A percentile compares a stretch with the other conserved stretches of the same genome.
phyloP scores from a whole-genome alignment of 2,329 filamentous ascomycete species.

The Rutstroemia sp. region DNA sequence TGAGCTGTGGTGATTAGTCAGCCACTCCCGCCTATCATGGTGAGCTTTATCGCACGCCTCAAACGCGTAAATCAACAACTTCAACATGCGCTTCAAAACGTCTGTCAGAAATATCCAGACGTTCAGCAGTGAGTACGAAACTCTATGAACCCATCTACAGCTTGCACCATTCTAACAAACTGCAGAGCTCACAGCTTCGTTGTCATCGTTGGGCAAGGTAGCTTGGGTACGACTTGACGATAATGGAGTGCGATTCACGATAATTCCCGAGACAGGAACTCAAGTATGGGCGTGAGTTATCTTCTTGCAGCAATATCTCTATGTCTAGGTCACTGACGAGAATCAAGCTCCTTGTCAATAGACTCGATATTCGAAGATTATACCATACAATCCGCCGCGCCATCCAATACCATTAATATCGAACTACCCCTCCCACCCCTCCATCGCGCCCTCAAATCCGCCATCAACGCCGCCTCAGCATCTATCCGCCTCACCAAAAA shows the following conservation, averaged over 20 bases:
- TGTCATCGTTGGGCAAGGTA: slow-evolving; percentile 46
- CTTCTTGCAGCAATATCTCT: not conserved
- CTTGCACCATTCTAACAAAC: slow-evolving; percentile 9
- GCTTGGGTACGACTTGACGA: slow-evolving; percentile 63
- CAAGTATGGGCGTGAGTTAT: slow-evolving; percentile 85
- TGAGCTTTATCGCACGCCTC: not conserved
- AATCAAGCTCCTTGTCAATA: slow-evolving; percentile 48
- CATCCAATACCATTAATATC: slow-evolving; percentile 86
- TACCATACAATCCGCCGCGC: slow-evolving; percentile 75
- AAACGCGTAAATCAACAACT: not conserved
- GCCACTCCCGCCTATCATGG: not conserved
- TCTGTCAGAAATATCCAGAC: slow-evolving; percentile 59
- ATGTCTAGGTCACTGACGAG: slow-evolving; percentile 25
- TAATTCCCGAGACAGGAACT: slow-evolving; percentile 88
- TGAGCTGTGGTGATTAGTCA: not conserved
- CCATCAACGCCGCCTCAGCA: slow-evolving; percentile 71
- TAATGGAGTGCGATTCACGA: slow-evolving; percentile 83
- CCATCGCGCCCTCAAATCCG: slow-evolving; percentile 86
- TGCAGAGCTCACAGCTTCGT: slow-evolving; percentile 54
- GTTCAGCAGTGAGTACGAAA: slow-evolving; percentile 47
- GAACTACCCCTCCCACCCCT: slow-evolving; percentile 86
- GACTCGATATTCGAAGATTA: slow-evolving; percentile 86
- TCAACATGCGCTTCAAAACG: slow-evolving; percentile 57
- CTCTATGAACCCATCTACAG: not conserved
- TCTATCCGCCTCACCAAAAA: slow-evolving; percentile 90